Evolutionary conservation across 2,329 filamentous ascomycete species (phyloP), one percentile per base, ranked within the genome.

Genomic region (Epichloe sibirici): DNA sequence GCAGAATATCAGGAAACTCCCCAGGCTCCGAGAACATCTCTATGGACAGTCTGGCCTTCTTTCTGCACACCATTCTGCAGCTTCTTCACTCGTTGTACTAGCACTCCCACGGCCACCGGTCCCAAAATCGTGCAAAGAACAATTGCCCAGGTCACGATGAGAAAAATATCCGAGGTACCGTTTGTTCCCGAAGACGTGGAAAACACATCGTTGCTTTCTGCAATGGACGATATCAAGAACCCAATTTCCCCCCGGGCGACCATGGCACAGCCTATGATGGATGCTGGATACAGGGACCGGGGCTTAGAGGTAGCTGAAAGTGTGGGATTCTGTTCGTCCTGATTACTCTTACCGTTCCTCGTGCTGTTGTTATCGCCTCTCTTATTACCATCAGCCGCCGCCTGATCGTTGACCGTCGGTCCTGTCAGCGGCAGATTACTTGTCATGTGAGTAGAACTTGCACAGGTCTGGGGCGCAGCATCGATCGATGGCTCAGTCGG

Each of bases 211-310:
- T 72, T 69, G 45, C 69, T 74, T 59, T 87, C 75, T 0, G 84
- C 84, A 0, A 90, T 65, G 0, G 83, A 80, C 1, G 83, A 82
- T 55, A 93, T 88, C 44, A 91, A 65, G 56, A 89, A 89, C 0
- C 86, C 86, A 37, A 91, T 88, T 63, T 93, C 87, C 86, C 87
- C 86, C n/a, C 86, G 74, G 0, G 86, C 81, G 0, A 85, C 78
- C 86, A 91, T 91, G 3, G 72, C 75, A 17, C 77, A 71, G 0
- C 82, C 82, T 0, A 90, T 67, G 3, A 90, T 81, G 0, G 76
- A 72, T 0, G 81, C 75, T 0, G 86, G 85, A 56, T 88, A 84
- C 1, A 87, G 68, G 0, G 84, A 88, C 3, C 75, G 65, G 0
- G 81, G 78, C 47, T 77, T 79, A 0, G 68, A 61, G 5, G 68